These are phyloP conservation scores for Auriscalpium vulgare DNA, from an alignment of 768 basidiomycete genomes.

Conservation along the genomic window DNA sequence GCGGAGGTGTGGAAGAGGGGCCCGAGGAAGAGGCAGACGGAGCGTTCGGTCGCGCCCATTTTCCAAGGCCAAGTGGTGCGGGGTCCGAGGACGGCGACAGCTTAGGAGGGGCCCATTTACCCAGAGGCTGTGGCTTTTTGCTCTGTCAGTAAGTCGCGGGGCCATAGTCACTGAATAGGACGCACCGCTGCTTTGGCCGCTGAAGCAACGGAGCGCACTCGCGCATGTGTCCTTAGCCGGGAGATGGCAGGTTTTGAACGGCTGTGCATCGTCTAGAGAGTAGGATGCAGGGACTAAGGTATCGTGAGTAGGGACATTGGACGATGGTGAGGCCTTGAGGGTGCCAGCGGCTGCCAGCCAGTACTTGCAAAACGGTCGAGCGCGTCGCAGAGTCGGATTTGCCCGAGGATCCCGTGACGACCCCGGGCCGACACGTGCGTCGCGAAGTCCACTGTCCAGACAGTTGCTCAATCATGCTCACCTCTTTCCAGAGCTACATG, in stretches of 20 bases:
- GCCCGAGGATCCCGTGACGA: too few relatives aligned
- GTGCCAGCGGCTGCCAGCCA: too few relatives aligned
- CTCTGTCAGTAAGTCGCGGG: too few relatives aligned
- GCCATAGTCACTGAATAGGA: not conserved
- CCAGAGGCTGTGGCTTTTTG: slow-evolving; percentile 3
- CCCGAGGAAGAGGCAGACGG: not conserved
- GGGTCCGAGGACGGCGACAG: not conserved
- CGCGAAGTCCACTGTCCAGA: too few relatives aligned
- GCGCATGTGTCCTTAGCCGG: not conserved
- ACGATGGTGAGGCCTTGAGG: too few relatives aligned
- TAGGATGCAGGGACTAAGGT: too few relatives aligned
- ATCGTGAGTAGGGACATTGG: too few relatives aligned
- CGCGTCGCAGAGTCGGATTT: too few relatives aligned
- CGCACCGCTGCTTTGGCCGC: slow-evolving; percentile 13
- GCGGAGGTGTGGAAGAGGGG: not conserved
- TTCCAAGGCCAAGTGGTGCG: slow-evolving; percentile 2
- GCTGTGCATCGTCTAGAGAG: slow-evolving; percentile 5
- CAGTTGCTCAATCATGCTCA: too few relatives aligned
- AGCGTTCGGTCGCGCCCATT: slow-evolving; percentile 9
- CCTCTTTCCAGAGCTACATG: too few relatives aligned
- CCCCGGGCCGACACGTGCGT: too few relatives aligned
- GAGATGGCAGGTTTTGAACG: slow-evolving; percentile 5
- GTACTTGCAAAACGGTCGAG: too few relatives aligned
- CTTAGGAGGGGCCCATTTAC: not conserved
- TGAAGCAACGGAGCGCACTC: not conserved